phyloP scores from a whole-genome alignment of 2,329 filamentous ascomycete species.

The Parasarocladium wereldwijsianum region DNA sequence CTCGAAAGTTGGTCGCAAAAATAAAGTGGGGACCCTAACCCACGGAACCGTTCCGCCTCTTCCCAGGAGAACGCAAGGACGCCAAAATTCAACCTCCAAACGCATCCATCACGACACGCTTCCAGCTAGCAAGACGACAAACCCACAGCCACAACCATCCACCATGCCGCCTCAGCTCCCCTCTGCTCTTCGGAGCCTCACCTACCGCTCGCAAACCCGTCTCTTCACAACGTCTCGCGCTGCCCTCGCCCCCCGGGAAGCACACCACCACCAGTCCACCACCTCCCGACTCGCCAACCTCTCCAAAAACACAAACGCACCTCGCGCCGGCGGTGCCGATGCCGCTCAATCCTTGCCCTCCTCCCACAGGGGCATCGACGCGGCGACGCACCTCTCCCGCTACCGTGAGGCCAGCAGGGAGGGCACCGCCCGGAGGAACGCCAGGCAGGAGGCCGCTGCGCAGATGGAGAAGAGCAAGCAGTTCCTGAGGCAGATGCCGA shows the following conservation, averaged over 20 bases:
- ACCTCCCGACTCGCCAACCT: too few relatives aligned
- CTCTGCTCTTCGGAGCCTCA: background rate
- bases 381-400: constrained; percentile 13
- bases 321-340: background rate
- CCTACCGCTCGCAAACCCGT: too few relatives aligned
- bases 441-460: constrained; percentile 18
- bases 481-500: constrained; percentile 48
- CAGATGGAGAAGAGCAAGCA: constrained; percentile 28
- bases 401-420: constrained; percentile 11
- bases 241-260: background rate
- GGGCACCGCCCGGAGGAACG: constrained; percentile 8
- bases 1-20: background rate
- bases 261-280: background rate
- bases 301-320: too few relatives aligned
- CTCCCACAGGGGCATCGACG: constrained; percentile 8
- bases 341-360: constrained; percentile 1
- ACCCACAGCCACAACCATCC: background rate
- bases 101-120: too few relatives aligned
- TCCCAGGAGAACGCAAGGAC: background rate
- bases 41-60: background rate
- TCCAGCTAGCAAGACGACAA: background rate
- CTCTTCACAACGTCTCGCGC: background rate
- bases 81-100: too few relatives aligned
- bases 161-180: constrained; percentile 1
- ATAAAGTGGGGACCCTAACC: background rate